These are phyloP conservation scores for Tetrahymena borealis DNA, from an alignment of 73 alveolate species.

Conservation along the genomic window DNA sequence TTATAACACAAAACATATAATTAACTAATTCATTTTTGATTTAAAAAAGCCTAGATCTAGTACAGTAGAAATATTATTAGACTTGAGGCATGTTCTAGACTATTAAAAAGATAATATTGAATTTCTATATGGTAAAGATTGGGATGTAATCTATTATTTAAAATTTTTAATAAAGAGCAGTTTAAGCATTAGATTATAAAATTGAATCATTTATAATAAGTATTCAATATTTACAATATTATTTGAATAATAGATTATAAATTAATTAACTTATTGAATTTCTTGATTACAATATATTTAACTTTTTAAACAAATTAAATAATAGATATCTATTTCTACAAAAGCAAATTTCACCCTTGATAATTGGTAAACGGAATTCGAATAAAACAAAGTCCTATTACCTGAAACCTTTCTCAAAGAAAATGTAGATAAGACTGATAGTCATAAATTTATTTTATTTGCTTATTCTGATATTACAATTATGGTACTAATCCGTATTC, in stretches of 20 bases:
- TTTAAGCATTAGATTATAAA: too few species aligned
- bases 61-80: neutral
- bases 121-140: neutral
- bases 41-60: neutral
- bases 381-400: neutral
- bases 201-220: too few species aligned
- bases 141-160: neutral
- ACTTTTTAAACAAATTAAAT: neutral
- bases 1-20: too few species aligned
- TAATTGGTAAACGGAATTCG: neutral
- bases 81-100: neutral
- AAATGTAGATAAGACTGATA: neutral
- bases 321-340: neutral
- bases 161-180: too few species aligned
- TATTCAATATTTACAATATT: too few species aligned
- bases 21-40: neutral
- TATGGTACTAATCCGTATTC: neutral
- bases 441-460: neutral
- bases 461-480: neutral
- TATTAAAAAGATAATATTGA: neutral
- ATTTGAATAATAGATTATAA: too few species aligned
- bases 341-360: neutral
- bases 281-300: neutral
- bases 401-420: neutral
- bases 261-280: neutral